Evolutionary conservation across 257 asterid genomes (phyloP).

Genomic region (Agastache rugosa): DNA sequence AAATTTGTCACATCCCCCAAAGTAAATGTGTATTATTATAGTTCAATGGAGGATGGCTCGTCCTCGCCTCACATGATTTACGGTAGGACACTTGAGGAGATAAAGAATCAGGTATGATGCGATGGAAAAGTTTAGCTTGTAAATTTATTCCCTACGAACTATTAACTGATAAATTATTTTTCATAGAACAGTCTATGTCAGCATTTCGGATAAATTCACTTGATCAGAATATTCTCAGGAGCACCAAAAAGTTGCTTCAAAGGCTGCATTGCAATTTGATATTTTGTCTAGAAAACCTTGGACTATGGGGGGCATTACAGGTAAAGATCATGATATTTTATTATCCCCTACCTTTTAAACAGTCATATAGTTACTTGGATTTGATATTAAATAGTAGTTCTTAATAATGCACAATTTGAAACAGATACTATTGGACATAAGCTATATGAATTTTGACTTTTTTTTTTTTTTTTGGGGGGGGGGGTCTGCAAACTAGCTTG

Average conservation of each 20-base stretch:
- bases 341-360: conserved; percentile 5
- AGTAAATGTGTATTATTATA: conserved; percentile 66
- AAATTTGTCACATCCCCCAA: conserved; percentile 74
- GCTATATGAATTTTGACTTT: neutral
- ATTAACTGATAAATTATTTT: conserved; percentile 33
- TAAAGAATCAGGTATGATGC: conserved; percentile 76
- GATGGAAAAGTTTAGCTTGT: conserved; percentile 32
- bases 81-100: conserved; percentile 67
- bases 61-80: conserved; percentile 43
- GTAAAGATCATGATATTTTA: conserved; percentile 48
- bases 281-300: conserved; percentile 84
- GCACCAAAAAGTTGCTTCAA: conserved; percentile 63
- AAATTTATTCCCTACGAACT: conserved; percentile 26
- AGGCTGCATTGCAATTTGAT: conserved; percentile 67
- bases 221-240: conserved; percentile 62
- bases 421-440: neutral
- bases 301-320: conserved; percentile 92
- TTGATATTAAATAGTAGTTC: neutral
- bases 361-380: neutral
- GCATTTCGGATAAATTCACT: conserved; percentile 47
- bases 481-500: conserved; percentile 6
- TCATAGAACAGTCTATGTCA: conserved; percentile 60
- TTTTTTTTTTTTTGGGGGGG: neutral
- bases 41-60: conserved; percentile 48
- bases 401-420: neutral